Evolutionary conservation across 2,329 filamentous ascomycete genomes (phyloP).

Genomic region (Colletotrichum cereale): DNA sequence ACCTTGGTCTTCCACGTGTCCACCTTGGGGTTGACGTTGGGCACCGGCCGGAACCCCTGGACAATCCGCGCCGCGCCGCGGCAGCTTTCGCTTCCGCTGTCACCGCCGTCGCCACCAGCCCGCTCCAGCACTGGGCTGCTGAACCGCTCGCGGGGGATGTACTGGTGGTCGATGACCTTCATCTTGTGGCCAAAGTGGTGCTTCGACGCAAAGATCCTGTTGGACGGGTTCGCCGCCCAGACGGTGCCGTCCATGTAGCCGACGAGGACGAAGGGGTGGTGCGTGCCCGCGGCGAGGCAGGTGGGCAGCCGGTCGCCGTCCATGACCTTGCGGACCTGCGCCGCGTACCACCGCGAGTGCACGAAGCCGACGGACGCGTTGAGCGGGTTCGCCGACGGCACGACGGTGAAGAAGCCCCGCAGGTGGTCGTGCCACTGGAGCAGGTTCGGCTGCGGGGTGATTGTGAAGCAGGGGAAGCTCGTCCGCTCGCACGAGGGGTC

Average conservation of each 20-base stretch:
- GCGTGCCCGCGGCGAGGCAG: conserved; percentile 62
- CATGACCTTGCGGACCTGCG: conserved; percentile 64
- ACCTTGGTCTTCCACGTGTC: conserved; percentile 57
- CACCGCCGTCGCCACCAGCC: background rate
- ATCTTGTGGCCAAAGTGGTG: conserved; percentile 55
- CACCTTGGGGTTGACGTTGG: conserved; percentile 60
- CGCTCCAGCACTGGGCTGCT: conserved; percentile 12
- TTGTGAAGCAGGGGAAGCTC: conserved; percentile 63
- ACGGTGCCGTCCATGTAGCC: conserved; percentile 68
- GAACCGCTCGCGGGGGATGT: conserved; percentile 53
- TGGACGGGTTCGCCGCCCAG: conserved; percentile 61
- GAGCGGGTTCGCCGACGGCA: conserved; percentile 65
- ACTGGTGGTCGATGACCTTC: conserved; percentile 67
- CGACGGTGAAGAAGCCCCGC: conserved; percentile 65
- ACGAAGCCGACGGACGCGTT: conserved; percentile 67
- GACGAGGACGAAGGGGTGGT: conserved; percentile 66
- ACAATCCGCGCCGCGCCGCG: conserved; percentile 65
- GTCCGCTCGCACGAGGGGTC: conserved; percentile 66
- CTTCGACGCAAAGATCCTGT: conserved; percentile 56
- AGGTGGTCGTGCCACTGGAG: conserved; percentile 68
- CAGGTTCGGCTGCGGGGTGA: conserved; percentile 66
- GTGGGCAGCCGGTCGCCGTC: conserved; percentile 64
- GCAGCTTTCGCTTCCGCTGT: background rate
- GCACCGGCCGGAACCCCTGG: conserved; percentile 64
- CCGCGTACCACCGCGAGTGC: conserved; percentile 63